A percentile compares a stretch with the other conserved stretches of the same genome.
phyloP scores from a whole-genome alignment of 1,139 yeast genomes.

The Hansenula anomala region DNA sequence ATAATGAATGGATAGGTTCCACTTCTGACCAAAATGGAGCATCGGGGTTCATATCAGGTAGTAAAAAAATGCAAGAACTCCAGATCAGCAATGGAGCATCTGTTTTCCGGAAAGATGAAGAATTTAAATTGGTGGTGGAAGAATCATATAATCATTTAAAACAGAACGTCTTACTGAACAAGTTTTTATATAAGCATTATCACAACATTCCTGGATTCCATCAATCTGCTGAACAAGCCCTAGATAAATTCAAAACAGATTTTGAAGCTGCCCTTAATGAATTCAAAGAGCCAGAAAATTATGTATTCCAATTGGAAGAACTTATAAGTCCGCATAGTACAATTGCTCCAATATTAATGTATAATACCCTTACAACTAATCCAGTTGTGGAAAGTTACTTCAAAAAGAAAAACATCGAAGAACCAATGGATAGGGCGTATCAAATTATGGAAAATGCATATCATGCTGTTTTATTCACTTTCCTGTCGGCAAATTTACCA shows the following conservation, averaged over 20 bases:
- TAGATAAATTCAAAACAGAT: not conserved
- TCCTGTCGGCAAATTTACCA: slow-evolving; percentile 15
- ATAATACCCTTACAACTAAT: too few species aligned
- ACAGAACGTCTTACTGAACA: not conserved
- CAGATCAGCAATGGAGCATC: too few species aligned
- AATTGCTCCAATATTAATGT: not conserved
- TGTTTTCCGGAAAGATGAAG: not conserved
- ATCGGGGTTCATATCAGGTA: too few species aligned
- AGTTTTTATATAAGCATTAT: not conserved
- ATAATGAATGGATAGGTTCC: not conserved
- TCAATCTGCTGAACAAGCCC: not conserved
- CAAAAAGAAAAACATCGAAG: slow-evolving; percentile 1
- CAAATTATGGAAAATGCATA: slow-evolving; percentile 13
- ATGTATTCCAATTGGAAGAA: not conserved
- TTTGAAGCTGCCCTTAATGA: not conserved
- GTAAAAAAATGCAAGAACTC: too few species aligned
- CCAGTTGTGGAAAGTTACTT: not conserved
- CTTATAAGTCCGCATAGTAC: not conserved
- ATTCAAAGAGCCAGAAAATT: not conserved
- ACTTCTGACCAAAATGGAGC: not conserved
- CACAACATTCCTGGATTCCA: not conserved
- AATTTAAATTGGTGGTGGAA: not conserved
- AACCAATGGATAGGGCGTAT: slow-evolving; percentile 2
- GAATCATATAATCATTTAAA: not conserved
- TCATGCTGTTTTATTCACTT: not conserved